Base-by-base conservation (phyloP, 2,329 filamentous ascomycete species). In the Nigrospora sphaerica region DNA sequence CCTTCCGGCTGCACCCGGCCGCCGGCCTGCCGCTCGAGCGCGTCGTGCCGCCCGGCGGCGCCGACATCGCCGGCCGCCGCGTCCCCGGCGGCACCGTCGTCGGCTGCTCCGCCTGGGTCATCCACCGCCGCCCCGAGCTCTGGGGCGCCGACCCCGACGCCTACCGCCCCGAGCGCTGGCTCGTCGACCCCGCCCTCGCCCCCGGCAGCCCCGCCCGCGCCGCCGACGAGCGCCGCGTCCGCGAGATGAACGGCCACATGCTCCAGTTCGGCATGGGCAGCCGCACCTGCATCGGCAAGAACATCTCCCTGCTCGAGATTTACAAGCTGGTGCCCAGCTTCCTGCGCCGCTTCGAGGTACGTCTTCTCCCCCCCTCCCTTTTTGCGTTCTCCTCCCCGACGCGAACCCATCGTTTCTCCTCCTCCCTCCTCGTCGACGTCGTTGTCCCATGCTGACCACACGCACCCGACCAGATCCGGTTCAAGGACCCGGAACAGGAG, bases 1-100 rank as follows among this genome's bases (percentile, higher is more conserved):
- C 83, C 5, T 87, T 91, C 68, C 79, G 86, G 12, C 61, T 89
- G 54, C 85, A 91, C 60, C 87, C 88, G 0, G 85, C 86, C 0
- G 76, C 84, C 0, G 87, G 86, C 0, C 68, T 91, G 6, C 81
- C 83, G 0, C 71, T 92, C 38, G 87, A 92, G 63, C 77, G 88
- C 49, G 71, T 91, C 39, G 84, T 88, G 0, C 87, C 87, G 0
- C 64, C 72, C 0, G 70, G 76, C 17, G 85, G 85, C 11, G 71
- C 75, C 19, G 77, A 82, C 38, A 83, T 89, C 44, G 74, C 75
- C 1, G 84, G 82, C 1, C 62, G 72, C 14, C 77, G 74, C 46
- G 71, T 91, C 28, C 77, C 77, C 4, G 85, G 81, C 1, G 86
- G 85, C 7, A 88, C 85, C 0, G 83, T 86, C 48, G 84, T 89